Base-by-base conservation (phyloP, 768 basidiomycete genomes). In the Astraeus odoratus region DNA sequence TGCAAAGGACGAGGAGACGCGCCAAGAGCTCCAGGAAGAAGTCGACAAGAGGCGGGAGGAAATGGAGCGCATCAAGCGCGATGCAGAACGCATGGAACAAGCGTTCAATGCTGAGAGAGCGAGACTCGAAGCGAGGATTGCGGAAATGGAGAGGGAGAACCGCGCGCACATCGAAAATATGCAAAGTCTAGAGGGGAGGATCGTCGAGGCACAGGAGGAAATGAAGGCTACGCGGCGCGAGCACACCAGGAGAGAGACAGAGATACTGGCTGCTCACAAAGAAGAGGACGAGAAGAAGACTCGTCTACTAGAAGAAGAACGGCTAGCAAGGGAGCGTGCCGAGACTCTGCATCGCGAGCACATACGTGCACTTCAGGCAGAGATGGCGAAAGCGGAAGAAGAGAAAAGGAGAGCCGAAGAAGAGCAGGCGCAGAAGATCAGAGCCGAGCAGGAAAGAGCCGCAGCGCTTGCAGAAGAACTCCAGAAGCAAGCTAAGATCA, bases 1-100 rank as follows among this genome's bases (percentile, higher is more conserved):
- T 16, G 51, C 52, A 43, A 70, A 74, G 47, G 75, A 76, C 49
- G 72, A 73, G 42, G 74, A 74, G 55, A 69, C 70, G 9, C 61
- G 60, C 36, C 47, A 51, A 38, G 75, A 76, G 51, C 62, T 78
- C 26, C 70, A 72, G 42, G 55, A 65, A 1, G 76, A 73, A 51
- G 66, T 67, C 19, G 63, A 60, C 48, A 71, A 59, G 43, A 65
- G 74, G 25, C 66, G 71, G 50, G 54, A 57, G n/a, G 72, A 75
- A 46, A 71, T 76, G 49, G 54, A 58, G 12, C 61, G 71, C 26
- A 64, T 75, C 22, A 67, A 68, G 37, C 48, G 43, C 22, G 71
- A 75, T 27, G 59, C 73, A 1, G 51, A 63, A 35, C 67, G 61
- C n/a, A 61, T 76, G 53, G 69, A 61, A 0, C 58, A 67, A 10